These are phyloP conservation scores for Posidonia australis DNA, from an alignment of 106 monocot genomes.

Conservation along the genomic window DNA sequence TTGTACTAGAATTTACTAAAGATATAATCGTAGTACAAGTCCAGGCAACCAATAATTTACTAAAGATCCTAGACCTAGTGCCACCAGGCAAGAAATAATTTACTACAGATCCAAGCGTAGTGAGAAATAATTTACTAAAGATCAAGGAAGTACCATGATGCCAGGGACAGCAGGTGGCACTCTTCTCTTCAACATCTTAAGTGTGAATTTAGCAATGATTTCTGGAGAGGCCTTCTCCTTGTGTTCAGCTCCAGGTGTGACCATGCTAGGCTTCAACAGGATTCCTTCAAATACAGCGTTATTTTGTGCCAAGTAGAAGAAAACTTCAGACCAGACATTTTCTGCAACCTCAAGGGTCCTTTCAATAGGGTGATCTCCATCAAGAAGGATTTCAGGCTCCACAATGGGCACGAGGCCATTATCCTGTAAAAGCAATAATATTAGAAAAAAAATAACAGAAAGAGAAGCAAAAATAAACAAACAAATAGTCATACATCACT, in stretches of 20 bases:
- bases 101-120: too few relatives aligned
- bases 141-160: slow-evolving; percentile 60
- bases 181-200: slow-evolving; percentile 63
- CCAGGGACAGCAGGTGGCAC: slow-evolving; percentile 94
- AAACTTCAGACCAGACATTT: slow-evolving; percentile 86
- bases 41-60: too few relatives aligned
- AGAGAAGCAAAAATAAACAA: not conserved
- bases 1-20: too few relatives aligned
- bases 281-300: slow-evolving; percentile 84
- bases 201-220: slow-evolving; percentile 61
- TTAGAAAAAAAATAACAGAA: not conserved
- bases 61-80: too few relatives aligned
- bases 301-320: slow-evolving; percentile 81
- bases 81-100: too few relatives aligned
- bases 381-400: slow-evolving; percentile 94
- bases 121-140: not conserved
- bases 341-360: slow-evolving; percentile 90
- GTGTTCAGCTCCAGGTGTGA: slow-evolving; percentile 94
- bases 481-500: not conserved
- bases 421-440: slow-evolving; percentile 35
- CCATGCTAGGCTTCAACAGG: slow-evolving; percentile 92
- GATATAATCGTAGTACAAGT: too few relatives aligned
- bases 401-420: slow-evolving; percentile 96
- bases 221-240: slow-evolving; percentile 81
- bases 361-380: slow-evolving; percentile 82